Percentiles rank a stretch among this genome's conserved stretches.
Conservation (phyloP, 495 filamentous ascomycete genomes). For the Annulohypoxylon maeteangense region DNA sequence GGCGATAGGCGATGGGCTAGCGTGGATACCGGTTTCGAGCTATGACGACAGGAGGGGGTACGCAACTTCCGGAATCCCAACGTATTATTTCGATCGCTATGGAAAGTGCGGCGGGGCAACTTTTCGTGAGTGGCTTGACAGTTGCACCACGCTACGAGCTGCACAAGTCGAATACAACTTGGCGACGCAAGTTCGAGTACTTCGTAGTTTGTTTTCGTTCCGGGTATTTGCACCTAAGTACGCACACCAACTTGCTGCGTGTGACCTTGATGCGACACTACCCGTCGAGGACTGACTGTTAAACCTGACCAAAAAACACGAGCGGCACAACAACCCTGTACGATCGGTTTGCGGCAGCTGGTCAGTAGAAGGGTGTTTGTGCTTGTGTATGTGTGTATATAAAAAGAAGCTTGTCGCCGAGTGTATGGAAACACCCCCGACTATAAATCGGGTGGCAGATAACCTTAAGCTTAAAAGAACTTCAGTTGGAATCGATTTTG, state of each 20-base stretch:
- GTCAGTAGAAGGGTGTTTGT: too few species aligned
- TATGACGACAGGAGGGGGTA: conserved; percentile 35
- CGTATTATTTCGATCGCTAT: conserved; percentile 24
- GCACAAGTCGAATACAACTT: conserved; percentile 1
- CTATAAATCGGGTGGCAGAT: neutral
- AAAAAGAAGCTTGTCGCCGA: neutral
- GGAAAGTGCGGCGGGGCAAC: conserved; percentile 21
- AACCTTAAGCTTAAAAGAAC: conserved; percentile 7
- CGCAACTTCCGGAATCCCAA: conserved; percentile 18
- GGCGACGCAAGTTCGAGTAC: neutral
- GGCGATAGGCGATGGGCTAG: neutral
- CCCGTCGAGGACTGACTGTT: conserved; percentile 27
- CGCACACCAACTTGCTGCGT: conserved; percentile 21
- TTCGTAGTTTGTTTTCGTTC: conserved; percentile 17
- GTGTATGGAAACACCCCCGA: neutral
- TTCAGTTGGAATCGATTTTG: neutral
- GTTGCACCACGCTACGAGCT: conserved; percentile 7
- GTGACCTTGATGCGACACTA: conserved; percentile 35
- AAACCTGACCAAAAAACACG: conserved; percentile 26
- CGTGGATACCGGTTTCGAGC: conserved; percentile 15
- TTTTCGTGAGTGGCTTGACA: conserved; percentile 34
- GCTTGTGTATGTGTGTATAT: conserved; percentile 10
- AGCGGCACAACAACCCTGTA: neutral
- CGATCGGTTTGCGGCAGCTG: neutral
- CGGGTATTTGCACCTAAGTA: neutral